Base-by-base conservation (phyloP, 2,329 filamentous ascomycete species). In the Alternaria ventricosa region DNA sequence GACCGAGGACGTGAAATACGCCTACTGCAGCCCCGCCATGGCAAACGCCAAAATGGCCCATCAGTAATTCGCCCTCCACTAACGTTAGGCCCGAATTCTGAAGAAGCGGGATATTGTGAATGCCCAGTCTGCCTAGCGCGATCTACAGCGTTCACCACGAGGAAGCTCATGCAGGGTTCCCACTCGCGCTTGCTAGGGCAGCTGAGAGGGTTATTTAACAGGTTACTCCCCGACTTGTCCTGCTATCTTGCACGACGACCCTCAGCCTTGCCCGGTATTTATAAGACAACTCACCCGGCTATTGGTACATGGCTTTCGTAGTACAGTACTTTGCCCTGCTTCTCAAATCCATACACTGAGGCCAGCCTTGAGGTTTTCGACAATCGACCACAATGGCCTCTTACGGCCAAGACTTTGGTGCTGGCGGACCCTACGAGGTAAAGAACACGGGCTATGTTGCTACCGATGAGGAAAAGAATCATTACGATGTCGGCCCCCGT, bases 261-360 rank as follows among this genome's bases (percentile, higher is more conserved):
- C 60, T 27, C 46, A 54, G 51, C 53, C 61, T 61, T 54, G 56
- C 55, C 51, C 18, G 33, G 22, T 28, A 61, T 57, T 64, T 54
- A 54, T 51, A 55, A 61, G 57, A 25, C 47, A 43, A 58, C 56
- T 50, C 27, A 27, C 51, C 57, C 43, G 45, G 28, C 22, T 57
- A 27, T 63, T 58, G 63, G 65, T 73, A 70, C 64, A 79, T 79
- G 76, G 73, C 74, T 62, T 79, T 76, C 61, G 54, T 69, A 28
- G 68, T 74, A 51, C 70, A 75, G 51, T 79, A 76, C 63, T 79
- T 78, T 63, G 73, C 69, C 43, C 75, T 79, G 33, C 74, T 78
- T 55, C 75, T 79, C 67, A 77, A 79, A 67, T 67, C 65, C 46
- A 70, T 80, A 60, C 70, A 65, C 61, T 77, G 66, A 75, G 56